Evolutionary conservation across 2,329 filamentous ascomycete species (phyloP).

Genomic region (Neoascochyta sp.): DNA sequence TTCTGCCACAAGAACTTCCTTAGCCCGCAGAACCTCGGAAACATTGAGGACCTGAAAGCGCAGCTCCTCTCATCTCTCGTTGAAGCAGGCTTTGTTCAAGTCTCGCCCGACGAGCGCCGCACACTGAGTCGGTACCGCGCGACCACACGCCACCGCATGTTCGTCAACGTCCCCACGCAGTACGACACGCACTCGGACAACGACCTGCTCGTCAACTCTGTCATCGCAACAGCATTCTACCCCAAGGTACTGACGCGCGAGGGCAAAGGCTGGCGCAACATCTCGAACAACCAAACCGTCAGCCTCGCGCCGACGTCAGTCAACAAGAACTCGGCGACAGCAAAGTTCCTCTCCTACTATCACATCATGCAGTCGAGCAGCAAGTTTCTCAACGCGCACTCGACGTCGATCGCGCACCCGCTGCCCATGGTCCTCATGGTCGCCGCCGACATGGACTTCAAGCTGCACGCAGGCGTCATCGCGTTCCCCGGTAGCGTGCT

Average conservation of each 20-base stretch:
- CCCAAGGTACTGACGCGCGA: constrained; percentile 85
- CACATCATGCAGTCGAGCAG: constrained; percentile 92
- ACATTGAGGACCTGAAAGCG: constrained; percentile 93
- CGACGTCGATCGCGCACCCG: constrained; percentile 66
- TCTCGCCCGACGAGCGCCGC: constrained; percentile 69
- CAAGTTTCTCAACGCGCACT: constrained; percentile 79
- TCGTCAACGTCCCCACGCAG: constrained; percentile 76
- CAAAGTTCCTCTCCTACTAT: constrained; percentile 90
- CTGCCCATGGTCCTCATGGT: constrained; percentile 71
- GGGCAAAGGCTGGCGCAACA: constrained; percentile 81
- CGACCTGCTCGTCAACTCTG: constrained; percentile 72
- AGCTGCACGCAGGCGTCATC: constrained; percentile 84
- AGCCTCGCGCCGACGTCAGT: constrained; percentile 84
- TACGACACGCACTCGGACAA: constrained; percentile 75
- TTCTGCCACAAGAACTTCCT: constrained; percentile 96
- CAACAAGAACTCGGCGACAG: constrained; percentile 61
- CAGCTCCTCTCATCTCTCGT: constrained; percentile 81
- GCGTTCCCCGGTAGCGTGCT: constrained; percentile 83
- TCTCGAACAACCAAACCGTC: constrained; percentile 88
- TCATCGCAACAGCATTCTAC: constrained; percentile 93
- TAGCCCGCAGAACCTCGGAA: constrained; percentile 78
- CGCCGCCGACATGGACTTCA: constrained; percentile 77
- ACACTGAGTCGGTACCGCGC: constrained; percentile 67
- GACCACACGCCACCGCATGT: constrained; percentile 63
- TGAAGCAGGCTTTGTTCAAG: constrained; percentile 76